These are phyloP conservation scores for Scedosporium boydii DNA, from an alignment of 2,329 filamentous ascomycete genomes.

Conservation along the genomic window DNA sequence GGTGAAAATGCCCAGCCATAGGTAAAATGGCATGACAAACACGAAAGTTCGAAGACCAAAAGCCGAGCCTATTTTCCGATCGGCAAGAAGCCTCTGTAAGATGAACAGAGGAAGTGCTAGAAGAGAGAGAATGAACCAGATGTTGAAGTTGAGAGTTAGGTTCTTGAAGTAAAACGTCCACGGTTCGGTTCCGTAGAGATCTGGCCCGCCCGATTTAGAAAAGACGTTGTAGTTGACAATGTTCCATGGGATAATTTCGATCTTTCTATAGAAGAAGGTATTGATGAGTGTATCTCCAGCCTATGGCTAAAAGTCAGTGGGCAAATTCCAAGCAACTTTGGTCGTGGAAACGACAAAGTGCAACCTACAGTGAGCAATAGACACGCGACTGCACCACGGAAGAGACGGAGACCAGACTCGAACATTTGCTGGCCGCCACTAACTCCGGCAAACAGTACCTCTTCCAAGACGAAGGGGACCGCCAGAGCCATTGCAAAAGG, in stretches of 20 bases:
- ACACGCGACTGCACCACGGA: constrained; percentile 58
- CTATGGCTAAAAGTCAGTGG: constrained; percentile 27
- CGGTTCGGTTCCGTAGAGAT: constrained; percentile 91
- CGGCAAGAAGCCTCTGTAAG: constrained; percentile 57
- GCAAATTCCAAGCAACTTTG: neutral
- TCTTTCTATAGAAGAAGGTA: constrained; percentile 73
- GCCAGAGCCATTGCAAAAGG: constrained; percentile 82
- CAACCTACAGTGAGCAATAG: constrained; percentile 58
- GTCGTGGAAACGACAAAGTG: neutral
- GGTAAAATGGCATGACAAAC: constrained; percentile 78
- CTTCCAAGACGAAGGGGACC: constrained; percentile 72
- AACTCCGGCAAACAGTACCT: constrained; percentile 49
- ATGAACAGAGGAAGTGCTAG: constrained; percentile 65
- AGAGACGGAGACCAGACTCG: constrained; percentile 49
- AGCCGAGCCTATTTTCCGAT: constrained; percentile 53
- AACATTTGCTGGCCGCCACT: constrained; percentile 49
- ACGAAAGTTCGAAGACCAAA: constrained; percentile 67
- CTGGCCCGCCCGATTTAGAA: constrained; percentile 67
- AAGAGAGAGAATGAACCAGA: constrained; percentile 81
- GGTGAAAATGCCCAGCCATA: constrained; percentile 90
- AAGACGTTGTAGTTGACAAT: constrained; percentile 96
- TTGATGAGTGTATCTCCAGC: constrained; percentile 62
- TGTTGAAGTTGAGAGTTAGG: constrained; percentile 84
- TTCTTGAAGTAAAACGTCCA: constrained; percentile 97
- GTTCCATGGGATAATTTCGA: constrained; percentile 74